Base-by-base conservation (phyloP, 805 yeast species). In the Blastobotrys terrestris region DNA sequence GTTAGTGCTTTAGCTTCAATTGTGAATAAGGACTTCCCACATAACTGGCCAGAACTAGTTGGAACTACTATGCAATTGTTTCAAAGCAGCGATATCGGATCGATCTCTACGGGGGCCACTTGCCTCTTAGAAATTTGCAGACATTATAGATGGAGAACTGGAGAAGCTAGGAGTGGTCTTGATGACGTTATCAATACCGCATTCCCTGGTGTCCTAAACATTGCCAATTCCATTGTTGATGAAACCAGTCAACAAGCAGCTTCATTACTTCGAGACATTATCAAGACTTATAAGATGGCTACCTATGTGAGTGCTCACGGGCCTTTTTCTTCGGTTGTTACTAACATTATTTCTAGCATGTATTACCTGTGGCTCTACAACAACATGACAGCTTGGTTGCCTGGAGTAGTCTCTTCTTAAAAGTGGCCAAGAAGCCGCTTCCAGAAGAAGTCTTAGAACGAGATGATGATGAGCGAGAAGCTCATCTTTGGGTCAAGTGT, bases 321-420 rank as follows among this genome's bases (percentile, higher is more conserved):
- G n/a, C n/a, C n/a, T n/a, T n/a, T 8, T 31, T 31, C 13, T 31
- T 7, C 39, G 7, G 39, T 31, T 31, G 7, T 31, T 7, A 31
- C 13, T n/a, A n/a, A n/a, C n/a, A 14, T 43, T n/a, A 7, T 16
- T 43, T 18, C 16, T 82, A 77, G 64, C 78, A 77, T 56, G 91
- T 87, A 61, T 68, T 91, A 50, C 95, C 97, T 1, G 73, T 69
- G 1, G 77, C 79, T 18, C 70, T 84, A 64, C 83, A 88, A 73
- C 69, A 73, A 45, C 61, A 72, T 53, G 78, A 83, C 54, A 57
- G 71, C 52, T 66, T 83, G 63, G 66, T 76, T 41, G 72, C 78
- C 16, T 91, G 97, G 95, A 84, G 87, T 2, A 79, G 81, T 50
- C 78, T 94, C 57, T 92, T 89, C 60, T 83, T 87, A 43, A 73